Base-by-base conservation (phyloP, 2,329 filamentous ascomycete species). In the Penicillium brevicompactum region DNA sequence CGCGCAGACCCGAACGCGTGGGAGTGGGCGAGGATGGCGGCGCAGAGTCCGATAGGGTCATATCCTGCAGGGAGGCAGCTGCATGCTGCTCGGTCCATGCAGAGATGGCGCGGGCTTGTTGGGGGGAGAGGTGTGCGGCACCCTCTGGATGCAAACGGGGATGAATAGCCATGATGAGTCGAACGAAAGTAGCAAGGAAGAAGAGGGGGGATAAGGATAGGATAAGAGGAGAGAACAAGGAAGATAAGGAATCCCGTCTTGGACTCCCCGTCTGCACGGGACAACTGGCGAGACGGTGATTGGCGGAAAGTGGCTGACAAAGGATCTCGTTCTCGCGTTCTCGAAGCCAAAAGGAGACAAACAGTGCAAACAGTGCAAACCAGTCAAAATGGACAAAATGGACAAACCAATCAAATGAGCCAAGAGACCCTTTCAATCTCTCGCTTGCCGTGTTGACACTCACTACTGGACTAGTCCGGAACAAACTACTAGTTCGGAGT, bases 71-170 rank as follows among this genome's bases (percentile, higher is more conserved):
- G 27, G 75, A 73, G 34, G 72, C 67, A 41, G 73, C 64, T 27
- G 75, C 74, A 51, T 55, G 52, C 59, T 77, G 73, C 57, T 77
- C 76, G 13, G 87, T 86, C 88, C 88, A 90, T 32, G 85, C 80
- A 58, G 87, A 87, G 56, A 90, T 86, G 58, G 88, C 84, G 51
- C 84, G 76, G 49, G 77, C 73, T 56, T 74, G 73, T 51, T 74
- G 69, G 9, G 68, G 67, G 18, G 72, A 72, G 50, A 74, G 63
- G 45, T 60, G 31, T 65, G 67, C 53, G 64, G 24, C 24, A 27
- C 58, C 57, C 46, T 66, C 60, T 21, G 67, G 58, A 47, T 57
- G 69, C 41, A 74, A 59, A 42, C 58, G 69, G 10, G 76, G 76
- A 62, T 77, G 74, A 51, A 78, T 77, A 30, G 76, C 76, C 76